Evolutionary conservation across 495 filamentous ascomycete genomes (phyloP).

Genomic region (Glarea lozoyensis): DNA sequence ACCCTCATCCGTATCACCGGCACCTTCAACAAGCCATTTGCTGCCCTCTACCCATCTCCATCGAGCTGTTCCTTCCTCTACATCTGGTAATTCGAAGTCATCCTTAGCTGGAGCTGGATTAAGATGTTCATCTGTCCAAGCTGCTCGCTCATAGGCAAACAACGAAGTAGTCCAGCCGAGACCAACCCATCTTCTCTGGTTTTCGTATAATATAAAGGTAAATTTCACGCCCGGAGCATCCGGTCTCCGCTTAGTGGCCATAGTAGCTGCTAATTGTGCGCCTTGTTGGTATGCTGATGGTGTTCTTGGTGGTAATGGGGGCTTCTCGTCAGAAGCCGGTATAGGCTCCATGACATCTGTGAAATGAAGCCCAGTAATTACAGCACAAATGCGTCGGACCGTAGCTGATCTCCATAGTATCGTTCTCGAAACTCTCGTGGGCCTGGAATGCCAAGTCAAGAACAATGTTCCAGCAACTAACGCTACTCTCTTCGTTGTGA

Average conservation of each 20-base stretch:
- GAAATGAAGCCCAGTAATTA: constrained; percentile 75
- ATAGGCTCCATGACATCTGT: constrained; percentile 22
- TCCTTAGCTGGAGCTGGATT: constrained; percentile 70
- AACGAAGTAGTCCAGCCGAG: constrained; percentile 90
- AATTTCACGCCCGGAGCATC: constrained; percentile 75
- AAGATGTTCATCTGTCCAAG: constrained; percentile 96
- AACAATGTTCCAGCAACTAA: constrained; percentile 71
- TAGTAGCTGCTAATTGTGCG: constrained; percentile 36
- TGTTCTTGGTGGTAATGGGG: constrained; percentile 22
- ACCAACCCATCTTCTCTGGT: constrained; percentile 91
- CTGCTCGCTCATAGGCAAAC: constrained; percentile 75
- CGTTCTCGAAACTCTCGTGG: constrained; percentile 73
- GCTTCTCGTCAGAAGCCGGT: constrained; percentile 4
- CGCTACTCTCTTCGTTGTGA: constrained; percentile 78
- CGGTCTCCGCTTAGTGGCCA: constrained; percentile 34
- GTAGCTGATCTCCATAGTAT: constrained; percentile 83
- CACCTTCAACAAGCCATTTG: constrained; percentile 83
- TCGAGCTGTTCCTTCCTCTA: constrained; percentile 66
- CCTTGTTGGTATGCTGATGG: constrained; percentile 33
- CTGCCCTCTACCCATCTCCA: constrained; percentile 87
- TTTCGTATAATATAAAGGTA: constrained; percentile 93
- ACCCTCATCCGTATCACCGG: constrained; percentile 40
- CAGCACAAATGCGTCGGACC: constrained; percentile 54
- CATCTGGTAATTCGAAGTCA: constrained; percentile 78
- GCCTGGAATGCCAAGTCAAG: constrained; percentile 84